Evolutionary conservation across 2,329 filamentous ascomycete genomes (phyloP), one percentile per base, ranked within the genome.

Genomic region (Ambrosiella xylebori): DNA sequence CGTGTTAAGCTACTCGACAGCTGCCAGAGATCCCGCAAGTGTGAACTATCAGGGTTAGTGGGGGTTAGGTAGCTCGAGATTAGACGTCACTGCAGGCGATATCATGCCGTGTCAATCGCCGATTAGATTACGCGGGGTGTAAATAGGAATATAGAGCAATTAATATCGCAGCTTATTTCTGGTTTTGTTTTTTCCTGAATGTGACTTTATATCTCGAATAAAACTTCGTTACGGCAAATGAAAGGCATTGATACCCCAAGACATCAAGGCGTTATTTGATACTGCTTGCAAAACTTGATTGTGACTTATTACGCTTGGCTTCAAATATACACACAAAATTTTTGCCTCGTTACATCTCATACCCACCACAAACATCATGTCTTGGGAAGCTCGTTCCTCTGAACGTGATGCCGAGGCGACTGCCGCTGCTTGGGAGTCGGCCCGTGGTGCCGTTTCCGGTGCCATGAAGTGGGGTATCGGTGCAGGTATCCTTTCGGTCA

Each of bases 381-480:
- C 59, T 7, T 55, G 50, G 55, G 51, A 50, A 44, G 15, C 51
- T 5, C 59, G 59, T 39, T 49, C 44, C 19, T n/a, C 37, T 38
- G 59, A 60, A 44, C 59, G 78, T 56, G 80, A 78, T 63, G 78
- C 79, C 47, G 86, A 91, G 68, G 80, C 84, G 54, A 78, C 78
- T 62, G 74, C 78, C 59, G 86, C 86, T 52, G 81, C 84, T 47
- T 84, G 82, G 80, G 84, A 86, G 65, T 86, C 85, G 40, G 76
- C 76, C 2, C 76, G 76, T 62, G 87, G 86, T 40, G 86, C 84
- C 15, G 69, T 79, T 38, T 70, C 76, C 51, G 86, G 86, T 15
- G 84, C 83, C 41, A 69, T 79, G 15, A 88, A 84, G 74, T 90
- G 85, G 84, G 86, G 85, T 58, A 70, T 77, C n/a, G 80, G 76